A percentile compares a stretch with the other conserved stretches of the same genome.
These are phyloP conservation scores for Linum usitatissimum DNA, from an alignment of 345 rosid species.

Conservation along the genomic window DNA sequence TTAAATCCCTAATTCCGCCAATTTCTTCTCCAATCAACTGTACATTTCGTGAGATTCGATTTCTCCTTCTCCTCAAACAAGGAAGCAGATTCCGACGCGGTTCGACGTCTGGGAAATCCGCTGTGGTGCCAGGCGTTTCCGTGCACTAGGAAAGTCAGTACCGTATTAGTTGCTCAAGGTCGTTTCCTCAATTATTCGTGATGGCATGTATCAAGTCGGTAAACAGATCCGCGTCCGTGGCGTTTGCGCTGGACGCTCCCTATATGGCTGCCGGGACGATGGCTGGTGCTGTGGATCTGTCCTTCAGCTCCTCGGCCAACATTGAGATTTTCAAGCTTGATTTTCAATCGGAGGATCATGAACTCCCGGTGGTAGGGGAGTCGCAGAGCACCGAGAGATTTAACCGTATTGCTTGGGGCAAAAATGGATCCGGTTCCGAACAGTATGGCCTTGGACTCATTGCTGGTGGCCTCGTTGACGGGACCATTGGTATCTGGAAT, in stretches of 20 bases:
- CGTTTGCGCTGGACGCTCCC: conserved; percentile 85
- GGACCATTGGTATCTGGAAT: conserved; percentile 82
- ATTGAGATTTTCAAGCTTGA: conserved; percentile 97
- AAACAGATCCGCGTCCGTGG: conserved; percentile 88
- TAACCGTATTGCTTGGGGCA: conserved; percentile 89
- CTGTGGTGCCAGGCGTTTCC: neutral
- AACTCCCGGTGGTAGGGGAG: conserved; percentile 66
- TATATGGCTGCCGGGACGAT: conserved; percentile 99
- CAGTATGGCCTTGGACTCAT: conserved; percentile 67
- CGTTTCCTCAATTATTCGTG: neutral
- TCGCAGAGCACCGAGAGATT: conserved; percentile 86
- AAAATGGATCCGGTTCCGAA: conserved; percentile 76
- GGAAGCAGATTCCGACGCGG: neutral
- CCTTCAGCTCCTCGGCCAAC: conserved; percentile 83
- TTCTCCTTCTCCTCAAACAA: too few species aligned
- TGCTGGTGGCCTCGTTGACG: conserved; percentile 96
- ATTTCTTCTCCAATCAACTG: too few species aligned
- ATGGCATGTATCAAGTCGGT: conserved; percentile 95
- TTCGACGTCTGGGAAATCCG: neutral
- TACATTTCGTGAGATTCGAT: too few species aligned
- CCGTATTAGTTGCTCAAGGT: neutral
- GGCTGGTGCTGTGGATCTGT: conserved; percentile 98
- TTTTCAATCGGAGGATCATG: conserved; percentile 85
- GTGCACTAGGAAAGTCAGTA: neutral
- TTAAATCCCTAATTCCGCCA: too few species aligned